Percentiles rank a stretch among this genome's conserved stretches.
phyloP scores from a whole-genome alignment of 176 grass and related monocot species.

The Cenchrus americanus region DNA sequence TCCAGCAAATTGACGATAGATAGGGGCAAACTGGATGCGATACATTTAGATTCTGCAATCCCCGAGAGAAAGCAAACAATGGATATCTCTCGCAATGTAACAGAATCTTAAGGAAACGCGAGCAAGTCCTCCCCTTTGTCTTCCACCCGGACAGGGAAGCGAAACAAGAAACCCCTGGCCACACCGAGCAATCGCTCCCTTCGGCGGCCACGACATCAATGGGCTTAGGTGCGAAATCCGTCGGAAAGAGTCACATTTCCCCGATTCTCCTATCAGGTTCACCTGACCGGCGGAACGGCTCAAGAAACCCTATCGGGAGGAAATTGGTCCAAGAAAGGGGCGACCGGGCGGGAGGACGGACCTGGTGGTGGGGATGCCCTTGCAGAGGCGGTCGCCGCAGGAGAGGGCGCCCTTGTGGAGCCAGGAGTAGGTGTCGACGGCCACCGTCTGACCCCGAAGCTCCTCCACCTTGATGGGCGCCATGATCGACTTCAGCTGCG shows the following conservation, averaged over 20 bases:
- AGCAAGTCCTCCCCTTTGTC: neutral
- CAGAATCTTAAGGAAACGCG: neutral
- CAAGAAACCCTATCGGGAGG: neutral
- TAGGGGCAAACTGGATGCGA: constrained; percentile 16
- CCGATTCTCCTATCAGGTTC: constrained; percentile 13
- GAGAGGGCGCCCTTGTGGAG: constrained; percentile 96
- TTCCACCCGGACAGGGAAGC: neutral
- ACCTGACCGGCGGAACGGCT: neutral
- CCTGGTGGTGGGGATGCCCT: constrained; percentile 88
- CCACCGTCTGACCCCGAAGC: constrained; percentile 76
- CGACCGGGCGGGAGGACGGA: constrained; percentile 16
- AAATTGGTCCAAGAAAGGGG: constrained; percentile 27
- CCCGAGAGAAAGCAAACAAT: neutral
- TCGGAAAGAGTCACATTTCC: constrained; percentile 29
- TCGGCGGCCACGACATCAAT: neutral
- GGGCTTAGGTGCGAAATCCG: neutral
- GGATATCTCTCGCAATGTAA: neutral
- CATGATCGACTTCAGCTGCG: constrained; percentile 93
- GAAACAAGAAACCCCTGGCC: neutral
- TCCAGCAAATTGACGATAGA: neutral
- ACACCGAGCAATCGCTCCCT: neutral
- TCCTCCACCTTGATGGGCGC: constrained; percentile 77
- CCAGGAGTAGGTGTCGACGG: constrained; percentile 96
- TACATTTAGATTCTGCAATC: neutral
- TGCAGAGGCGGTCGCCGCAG: constrained; percentile 84